Evolutionary conservation across 2,329 filamentous ascomycete species (phyloP), one percentile per base, ranked within the genome.

Genomic region (Pestalotiopsis sp.): DNA sequence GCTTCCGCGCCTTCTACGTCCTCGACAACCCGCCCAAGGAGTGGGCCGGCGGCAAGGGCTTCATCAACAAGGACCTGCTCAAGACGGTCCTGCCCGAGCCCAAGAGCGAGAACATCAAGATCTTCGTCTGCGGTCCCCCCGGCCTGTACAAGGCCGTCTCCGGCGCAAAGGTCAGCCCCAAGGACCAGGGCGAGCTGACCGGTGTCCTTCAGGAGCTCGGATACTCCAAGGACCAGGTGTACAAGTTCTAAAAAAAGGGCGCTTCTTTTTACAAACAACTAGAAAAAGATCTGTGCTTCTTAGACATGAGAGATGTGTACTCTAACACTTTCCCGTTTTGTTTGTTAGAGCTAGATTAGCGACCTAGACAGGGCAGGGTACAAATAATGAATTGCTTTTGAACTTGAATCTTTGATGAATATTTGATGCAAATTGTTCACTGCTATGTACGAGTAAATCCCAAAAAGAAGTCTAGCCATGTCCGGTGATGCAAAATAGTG

Each of bases 41-140:
- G 69, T 97, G 94, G 94, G 81, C 82, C 67, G 92, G 93, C 74
- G 89, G 86, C 77, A 93, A 90, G 81, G 96, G 96, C 71, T 91
- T 86, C 85, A 92, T 99, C 79, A 93, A 83, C 81, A 97, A 97
- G 88, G 94, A 98, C 73, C 86, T 98, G 69, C 84, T 99, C 77
- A 97, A 98, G 91, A 95, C 93, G 65, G 94, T 98, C 11, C 88
- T 98, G 14, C 96, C 96, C 12, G 94, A 97, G 83, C 94, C 96
- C 72, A 96, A 96, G 87, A 88, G 89, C 75, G 92, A 92, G 73
- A 96, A 97, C 84, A 91, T 97, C 85, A 98, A 98, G 90, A 82
- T 98, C 71, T 98, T 99, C 78, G 94, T 99, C 49, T 98, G 95
- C 82, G 95, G 95, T 0, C 96, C 96, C 13, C 95, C 95, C 2